These are phyloP conservation scores for Penicillium digitatum DNA, from an alignment of 2,329 filamentous ascomycete species.

Conservation along the genomic window DNA sequence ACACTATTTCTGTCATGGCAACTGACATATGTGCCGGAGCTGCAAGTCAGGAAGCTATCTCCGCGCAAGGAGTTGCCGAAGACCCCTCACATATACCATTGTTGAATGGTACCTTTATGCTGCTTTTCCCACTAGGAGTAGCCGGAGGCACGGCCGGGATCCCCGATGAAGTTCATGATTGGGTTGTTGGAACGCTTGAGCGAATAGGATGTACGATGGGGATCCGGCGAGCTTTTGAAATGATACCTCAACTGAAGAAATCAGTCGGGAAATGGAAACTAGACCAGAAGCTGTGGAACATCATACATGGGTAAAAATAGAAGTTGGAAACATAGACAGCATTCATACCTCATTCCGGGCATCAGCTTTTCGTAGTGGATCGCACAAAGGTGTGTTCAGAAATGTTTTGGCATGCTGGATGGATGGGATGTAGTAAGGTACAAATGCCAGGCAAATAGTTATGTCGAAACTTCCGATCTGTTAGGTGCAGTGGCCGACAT, in stretches of 20 bases:
- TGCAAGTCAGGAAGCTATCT: conserved; percentile 17
- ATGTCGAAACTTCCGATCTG: too few relatives aligned
- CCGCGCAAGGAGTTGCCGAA: neutral
- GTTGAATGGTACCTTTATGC: conserved; percentile 24
- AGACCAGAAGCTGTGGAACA: conserved; percentile 1
- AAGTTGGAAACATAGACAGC: neutral
- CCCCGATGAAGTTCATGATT: conserved; percentile 20
- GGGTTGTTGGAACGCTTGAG: conserved; percentile 20
- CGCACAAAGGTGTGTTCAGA: neutral
- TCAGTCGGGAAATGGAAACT: neutral
- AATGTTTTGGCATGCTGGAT: neutral
- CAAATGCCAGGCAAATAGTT: too few relatives aligned
- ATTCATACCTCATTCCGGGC: neutral
- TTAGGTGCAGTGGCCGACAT: too few relatives aligned
- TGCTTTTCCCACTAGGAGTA: conserved; percentile 21
- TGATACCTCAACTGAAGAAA: conserved; percentile 16
- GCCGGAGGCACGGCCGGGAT: conserved; percentile 21
- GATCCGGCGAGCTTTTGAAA: conserved; percentile 20
- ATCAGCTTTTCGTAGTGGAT: neutral
- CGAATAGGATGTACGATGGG: conserved; percentile 22
- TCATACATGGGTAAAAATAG: neutral
- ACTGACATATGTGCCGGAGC: conserved; percentile 20
- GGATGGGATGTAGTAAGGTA: too few relatives aligned
- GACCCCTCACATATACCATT: conserved; percentile 6
- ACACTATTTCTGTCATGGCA: conserved; percentile 17